Base-by-base conservation (phyloP, 768 basidiomycete species). In the Lentinula guzmanii region DNA sequence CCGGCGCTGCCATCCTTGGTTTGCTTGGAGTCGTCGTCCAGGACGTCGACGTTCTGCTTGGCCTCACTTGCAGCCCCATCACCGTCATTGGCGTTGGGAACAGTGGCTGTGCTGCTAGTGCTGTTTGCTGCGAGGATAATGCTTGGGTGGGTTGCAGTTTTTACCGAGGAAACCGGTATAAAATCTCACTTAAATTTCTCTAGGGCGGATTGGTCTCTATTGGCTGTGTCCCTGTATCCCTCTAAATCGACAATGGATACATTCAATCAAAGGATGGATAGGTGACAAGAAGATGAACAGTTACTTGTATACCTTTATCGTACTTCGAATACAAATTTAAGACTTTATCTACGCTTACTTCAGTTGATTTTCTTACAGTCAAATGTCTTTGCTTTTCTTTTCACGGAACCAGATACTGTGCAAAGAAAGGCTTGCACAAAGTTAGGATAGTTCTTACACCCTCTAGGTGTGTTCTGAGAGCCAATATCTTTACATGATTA, bases 1-100 rank as follows among this genome's bases (percentile, higher is more conserved):
- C 57, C 1, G 62, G 24, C 2, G 31, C 62, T 11, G 41, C 37
- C 3, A n/a, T 52, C 34, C 54, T 56, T 5, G 39, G 50, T 28
- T 24, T 58, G 37, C 62, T 62, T 15, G 62, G 62, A 33, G 35
- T 62, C 51, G 62, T 58, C 11, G 55, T 62, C 1, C 31, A 41
- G 31, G 62, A 58, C 31, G 13, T 58, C 10, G 16, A 28, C 34
- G 56, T 62, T n/a, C 24, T 42, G 4, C 35, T 62, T 15, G 62
- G 62, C 7, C 15, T 62, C 11, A 24, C 21, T 37, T 62, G 62
- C 57, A 33, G 28, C 24, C 55, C 55, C 35, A 58, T 62, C 56
- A 62, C 45, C 18, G 56, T 62, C 62, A 52, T 58, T 50, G 62
- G 62, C 41, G 33, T 33, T 16, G 54, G 54, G 21, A 31, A 5